Evolutionary conservation across 257 asterid species (phyloP).

Genomic region (Salvia splendens): DNA sequence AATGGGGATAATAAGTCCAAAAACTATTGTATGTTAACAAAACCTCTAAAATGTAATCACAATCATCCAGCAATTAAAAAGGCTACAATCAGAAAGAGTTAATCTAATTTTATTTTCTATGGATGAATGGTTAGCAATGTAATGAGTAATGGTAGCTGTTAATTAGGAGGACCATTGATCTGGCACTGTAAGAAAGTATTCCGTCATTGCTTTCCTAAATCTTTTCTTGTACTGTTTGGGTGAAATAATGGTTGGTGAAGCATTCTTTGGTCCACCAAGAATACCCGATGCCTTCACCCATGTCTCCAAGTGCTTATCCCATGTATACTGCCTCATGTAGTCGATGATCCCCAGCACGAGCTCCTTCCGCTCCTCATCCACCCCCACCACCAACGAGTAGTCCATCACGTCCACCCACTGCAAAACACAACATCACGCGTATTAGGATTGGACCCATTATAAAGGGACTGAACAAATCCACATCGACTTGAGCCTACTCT

Average conservation of each 20-base stretch:
- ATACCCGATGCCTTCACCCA: constrained; percentile 95
- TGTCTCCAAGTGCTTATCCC: constrained; percentile 99
- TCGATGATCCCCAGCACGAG: constrained; percentile 88
- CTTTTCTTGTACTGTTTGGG: constrained; percentile 93
- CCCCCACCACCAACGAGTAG: constrained; percentile 89
- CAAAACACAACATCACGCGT: neutral
- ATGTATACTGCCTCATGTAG: constrained; percentile 94
- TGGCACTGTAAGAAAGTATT: constrained; percentile 85
- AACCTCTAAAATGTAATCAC: too few species aligned
- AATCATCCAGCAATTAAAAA: too few species aligned
- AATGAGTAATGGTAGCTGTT: neutral
- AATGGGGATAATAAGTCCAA: too few species aligned
- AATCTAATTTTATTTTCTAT: too few species aligned
- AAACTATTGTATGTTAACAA: too few species aligned
- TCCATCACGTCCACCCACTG: constrained; percentile 98
- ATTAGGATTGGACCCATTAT: too few species aligned
- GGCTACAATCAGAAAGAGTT: too few species aligned
- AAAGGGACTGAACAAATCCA: too few species aligned
- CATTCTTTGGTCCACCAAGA: constrained; percentile 86
- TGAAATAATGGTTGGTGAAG: constrained; percentile 83
- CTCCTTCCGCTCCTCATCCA: constrained; percentile 85
- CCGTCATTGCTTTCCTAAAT: constrained; percentile 94
- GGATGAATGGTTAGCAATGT: too few species aligned
- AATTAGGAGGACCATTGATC: constrained; percentile 76
- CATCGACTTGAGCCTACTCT: too few species aligned